A percentile compares a stretch with the other conserved stretches of the same genome.
phyloP scores from a whole-genome alignment of 176 grass and related monocot species.

The Musa troglodytarum region DNA sequence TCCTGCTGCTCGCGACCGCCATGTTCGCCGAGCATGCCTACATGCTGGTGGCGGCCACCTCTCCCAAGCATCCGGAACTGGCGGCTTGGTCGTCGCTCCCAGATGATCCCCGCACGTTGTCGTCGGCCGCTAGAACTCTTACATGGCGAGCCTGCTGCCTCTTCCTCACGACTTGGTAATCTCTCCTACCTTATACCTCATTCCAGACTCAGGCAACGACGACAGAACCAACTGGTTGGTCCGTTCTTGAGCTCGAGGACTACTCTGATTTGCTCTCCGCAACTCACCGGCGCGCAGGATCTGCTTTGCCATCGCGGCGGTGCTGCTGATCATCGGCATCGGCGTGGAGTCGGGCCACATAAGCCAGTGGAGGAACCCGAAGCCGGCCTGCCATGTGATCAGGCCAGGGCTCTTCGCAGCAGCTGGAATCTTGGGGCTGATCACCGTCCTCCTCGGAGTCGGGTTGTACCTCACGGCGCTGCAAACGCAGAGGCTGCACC shows the following conservation, averaged over 20 bases:
- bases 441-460: constrained; percentile 76
- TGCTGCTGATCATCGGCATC: constrained; percentile 82
- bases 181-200: too few relatives aligned
- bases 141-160: constrained; percentile 52
- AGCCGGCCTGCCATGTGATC: constrained; percentile 54
- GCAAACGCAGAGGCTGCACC: constrained; percentile 33
- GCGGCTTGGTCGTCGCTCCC: constrained; percentile 8
- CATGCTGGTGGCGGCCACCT: constrained; percentile 70
- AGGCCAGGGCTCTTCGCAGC: constrained; percentile 73
- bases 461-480: constrained; percentile 58
- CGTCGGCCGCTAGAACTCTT: constrained; percentile 6
- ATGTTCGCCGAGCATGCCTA: constrained; percentile 88
- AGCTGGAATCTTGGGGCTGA: constrained; percentile 70
- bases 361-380: constrained; percentile 63
- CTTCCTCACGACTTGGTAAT: constrained; percentile 69
- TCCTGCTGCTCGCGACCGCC: constrained; percentile 75
- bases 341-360: constrained; percentile 71
- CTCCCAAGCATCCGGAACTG: constrained; percentile 2
- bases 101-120: constrained; percentile 24
- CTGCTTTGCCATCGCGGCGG: constrained; percentile 87
- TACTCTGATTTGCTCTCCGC: not conserved
- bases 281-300: constrained; percentile 29
- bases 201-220: too few relatives aligned
- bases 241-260: not conserved
- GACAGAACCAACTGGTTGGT: not conserved